Conservation (phyloP, 192 early-diverging fungal genomes). For the Thamnidium elegans region DNA sequence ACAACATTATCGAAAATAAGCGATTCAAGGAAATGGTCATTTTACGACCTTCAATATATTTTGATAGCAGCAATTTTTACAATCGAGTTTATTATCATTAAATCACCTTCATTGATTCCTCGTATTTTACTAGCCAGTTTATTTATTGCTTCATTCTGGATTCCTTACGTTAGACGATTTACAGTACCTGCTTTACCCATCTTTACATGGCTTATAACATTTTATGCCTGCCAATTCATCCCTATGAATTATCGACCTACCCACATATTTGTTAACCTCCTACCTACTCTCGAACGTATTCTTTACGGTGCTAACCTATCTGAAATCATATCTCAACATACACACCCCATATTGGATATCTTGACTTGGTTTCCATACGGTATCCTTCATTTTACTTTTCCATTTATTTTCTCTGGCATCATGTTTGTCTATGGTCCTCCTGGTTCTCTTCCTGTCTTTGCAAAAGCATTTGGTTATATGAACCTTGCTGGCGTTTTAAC, state of each 20-base stretch:
- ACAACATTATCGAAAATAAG: background rate
- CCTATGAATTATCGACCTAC: conserved; percentile 46
- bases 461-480: conserved; percentile 60
- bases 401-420: conserved; percentile 46
- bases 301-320: conserved; percentile 63
- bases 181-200: conserved; percentile 49
- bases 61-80: conserved; percentile 39
- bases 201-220: conserved; percentile 50
- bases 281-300: conserved; percentile 62
- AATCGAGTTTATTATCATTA: conserved; percentile 42
- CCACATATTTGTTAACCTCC: conserved; percentile 58
- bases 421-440: conserved; percentile 50
- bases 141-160: conserved; percentile 11
- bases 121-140: conserved; percentile 9
- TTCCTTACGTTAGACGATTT: conserved; percentile 46
- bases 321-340: conserved; percentile 48
- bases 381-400: conserved; percentile 62
- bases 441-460: conserved; percentile 50
- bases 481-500: conserved; percentile 65
- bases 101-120: conserved; percentile 30
- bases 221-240: conserved; percentile 53
- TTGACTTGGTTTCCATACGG: conserved; percentile 71
- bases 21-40: conserved; percentile 24
- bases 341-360: conserved; percentile 51
- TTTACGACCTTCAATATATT: conserved; percentile 45